Evolutionary conservation across 83 land plant genomes (phyloP), one percentile per base, ranked within the genome.

Genomic region (Picea abies): DNA sequence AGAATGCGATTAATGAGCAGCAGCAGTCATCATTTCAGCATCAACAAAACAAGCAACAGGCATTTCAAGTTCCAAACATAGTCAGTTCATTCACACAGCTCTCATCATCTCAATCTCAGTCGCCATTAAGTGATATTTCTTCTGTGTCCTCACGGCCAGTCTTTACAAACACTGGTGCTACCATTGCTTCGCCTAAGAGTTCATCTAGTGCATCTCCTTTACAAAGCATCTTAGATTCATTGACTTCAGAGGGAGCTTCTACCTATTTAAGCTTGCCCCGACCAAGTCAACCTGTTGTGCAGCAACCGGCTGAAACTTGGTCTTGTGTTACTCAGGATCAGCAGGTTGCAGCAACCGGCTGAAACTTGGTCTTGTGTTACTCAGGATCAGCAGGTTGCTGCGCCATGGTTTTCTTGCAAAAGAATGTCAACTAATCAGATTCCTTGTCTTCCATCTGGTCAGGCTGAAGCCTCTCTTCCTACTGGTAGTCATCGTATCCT

Each of bases 171-270:
- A 58, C 86, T 9, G 77, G 39, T 56, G 80, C 56, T 11, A 84
- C 70, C 23, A 23, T 81, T 23, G 73, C 85, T 41, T 66, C 90
- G 5, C 12, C 81, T 14, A 15, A 64, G 11, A 60, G 64, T 61
- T 65, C 90, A 41, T 73, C 72, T 17, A 29, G 79, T 25, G 22
- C 63, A 29, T 78, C 80, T 10, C 80, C 80, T 56, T 29, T 20
- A 9, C 87, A 85, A 80, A 69, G 68, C 67, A 67, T 88, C 81
- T 17, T 90, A 7, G 84, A 77, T 37, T 83, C 87, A 6, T 29
- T 75, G 60, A 70, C 76, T 52, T 71, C 81, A 58, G 85, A 88
- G 32, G 88, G 80, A 63, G 82, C 76, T 80, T 20, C 79, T 7
- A 73, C 73, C 80, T 64, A 81, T 79, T 16, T 81, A 32, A 69